Evolutionary conservation across 2,329 filamentous ascomycete species (phyloP), one percentile per base, ranked within the genome.

Genomic region (Pseudopyrenochaeta lycopersici): DNA sequence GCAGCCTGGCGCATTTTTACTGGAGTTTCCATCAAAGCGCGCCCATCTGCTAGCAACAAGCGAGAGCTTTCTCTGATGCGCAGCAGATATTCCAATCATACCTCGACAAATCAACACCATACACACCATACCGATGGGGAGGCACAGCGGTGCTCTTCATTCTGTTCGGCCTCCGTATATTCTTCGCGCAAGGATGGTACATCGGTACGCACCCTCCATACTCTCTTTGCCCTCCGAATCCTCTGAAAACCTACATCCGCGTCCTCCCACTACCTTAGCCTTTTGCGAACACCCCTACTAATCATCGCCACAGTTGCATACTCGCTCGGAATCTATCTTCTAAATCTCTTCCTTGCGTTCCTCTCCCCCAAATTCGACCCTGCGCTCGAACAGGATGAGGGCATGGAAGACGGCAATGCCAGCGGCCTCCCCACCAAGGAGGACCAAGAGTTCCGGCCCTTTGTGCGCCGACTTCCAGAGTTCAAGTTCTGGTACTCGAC

Each of bases 401-500:
- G 96, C 63, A 94, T 98, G 85, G 95, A 99, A 79, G 94, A 97
- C 68, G 95, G 95, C 57, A 74, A 72, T 20, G 85, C 91, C 14
- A 87, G 89, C 48, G 86, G 87, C 21, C 87, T 99, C 38, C 95
- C 95, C 20, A 98, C 92, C 52, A 97, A 97, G 81, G 88, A 92
- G 68, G 94, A 98, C 73, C 93, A 99, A 73, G 95, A 99, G 81
- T 99, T 99, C 83, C 88, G 92, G 61, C 95, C 95, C 3, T 99
- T 99, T 74, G 97, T 99, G 75, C 88, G 95, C 72, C 87, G 95
- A 56, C 87, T 99, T 20, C 95, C 95, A 50, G 95, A 99, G 80
- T 99, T 99, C 86, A 99, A 99, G 85, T 99, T 99, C 84, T 99
- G 95, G 95, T 92, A 97, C 81, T 90, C 91, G 70, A 92, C 94